Conservation (phyloP, 2,329 filamentous ascomycete species). For the Aureobasidium sp. region DNA sequence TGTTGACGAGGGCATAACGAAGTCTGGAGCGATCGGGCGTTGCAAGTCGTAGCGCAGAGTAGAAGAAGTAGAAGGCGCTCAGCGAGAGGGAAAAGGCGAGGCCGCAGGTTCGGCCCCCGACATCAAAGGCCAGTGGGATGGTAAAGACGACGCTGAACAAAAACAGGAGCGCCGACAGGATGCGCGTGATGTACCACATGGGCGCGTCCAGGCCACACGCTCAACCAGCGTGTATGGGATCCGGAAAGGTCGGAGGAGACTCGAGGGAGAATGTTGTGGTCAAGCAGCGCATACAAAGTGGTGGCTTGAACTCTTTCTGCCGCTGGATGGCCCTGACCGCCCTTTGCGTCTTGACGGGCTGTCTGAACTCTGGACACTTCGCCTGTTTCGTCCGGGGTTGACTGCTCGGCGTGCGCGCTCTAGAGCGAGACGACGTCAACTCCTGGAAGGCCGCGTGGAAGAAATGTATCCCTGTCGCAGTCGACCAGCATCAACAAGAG, state of each 20-base stretch:
- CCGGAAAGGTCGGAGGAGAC: background rate
- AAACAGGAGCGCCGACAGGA: conserved; percentile 75
- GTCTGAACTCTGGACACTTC: background rate
- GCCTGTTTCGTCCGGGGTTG: background rate
- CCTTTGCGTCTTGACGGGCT: background rate
- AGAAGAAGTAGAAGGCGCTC: conserved; percentile 83
- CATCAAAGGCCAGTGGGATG: conserved; percentile 95
- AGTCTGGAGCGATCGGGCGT: conserved; percentile 74
- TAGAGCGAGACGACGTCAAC: background rate
- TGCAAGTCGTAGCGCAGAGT: conserved; percentile 70
- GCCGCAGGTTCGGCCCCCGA: conserved; percentile 88
- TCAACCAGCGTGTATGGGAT: conserved; percentile 11
- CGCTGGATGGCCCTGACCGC: conserved; percentile 9
- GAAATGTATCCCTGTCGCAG: background rate
- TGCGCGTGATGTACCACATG: conserved; percentile 74
- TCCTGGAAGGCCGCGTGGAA: background rate
- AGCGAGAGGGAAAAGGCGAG: conserved; percentile 88
- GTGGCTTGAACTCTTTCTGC: conserved; percentile 9
- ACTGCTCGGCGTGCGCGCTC: background rate
- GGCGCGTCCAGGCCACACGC: conserved; percentile 12
- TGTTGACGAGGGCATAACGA: conserved; percentile 61
- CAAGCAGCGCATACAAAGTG: conserved; percentile 3
- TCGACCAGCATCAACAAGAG: background rate
- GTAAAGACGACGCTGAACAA: conserved; percentile 89
- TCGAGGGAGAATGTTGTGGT: background rate